Percentiles rank a stretch among this genome's conserved stretches.
These are phyloP conservation scores for Trichoderma gracile DNA, from an alignment of 2,329 filamentous ascomycete genomes.

Conservation along the genomic window DNA sequence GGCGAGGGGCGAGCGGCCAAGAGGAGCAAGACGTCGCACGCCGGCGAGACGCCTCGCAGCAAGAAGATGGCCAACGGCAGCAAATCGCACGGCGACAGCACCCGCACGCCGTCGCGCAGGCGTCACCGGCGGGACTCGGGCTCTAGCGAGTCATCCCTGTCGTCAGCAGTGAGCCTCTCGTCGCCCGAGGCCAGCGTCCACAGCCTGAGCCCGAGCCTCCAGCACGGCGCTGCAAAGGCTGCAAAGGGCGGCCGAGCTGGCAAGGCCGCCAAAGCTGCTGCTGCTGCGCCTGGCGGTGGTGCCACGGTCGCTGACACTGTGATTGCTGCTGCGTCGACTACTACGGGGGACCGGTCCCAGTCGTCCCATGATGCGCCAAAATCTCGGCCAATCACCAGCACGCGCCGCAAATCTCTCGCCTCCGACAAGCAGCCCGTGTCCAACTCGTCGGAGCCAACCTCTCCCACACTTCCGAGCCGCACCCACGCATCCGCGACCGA, in stretches of 20 bases:
- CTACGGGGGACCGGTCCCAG: conserved; percentile 29
- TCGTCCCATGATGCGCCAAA: conserved; percentile 42
- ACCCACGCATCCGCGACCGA: conserved; percentile 35
- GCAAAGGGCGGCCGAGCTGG: not conserved
- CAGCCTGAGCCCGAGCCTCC: conserved; percentile 34
- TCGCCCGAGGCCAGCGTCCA: conserved; percentile 41
- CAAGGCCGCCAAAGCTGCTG: conserved; percentile 26
- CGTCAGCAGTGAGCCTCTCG: conserved; percentile 43
- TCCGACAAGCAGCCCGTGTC: conserved; percentile 41
- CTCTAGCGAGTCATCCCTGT: conserved; percentile 48
- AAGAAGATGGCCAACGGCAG: conserved; percentile 24
- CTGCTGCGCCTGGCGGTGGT: conserved; percentile 25
- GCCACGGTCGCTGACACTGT: conserved; percentile 28
- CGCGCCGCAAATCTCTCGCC: conserved; percentile 44
- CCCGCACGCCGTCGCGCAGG: conserved; percentile 42
- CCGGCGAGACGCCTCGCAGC: conserved; percentile 20
- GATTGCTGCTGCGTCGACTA: conserved; percentile 25
- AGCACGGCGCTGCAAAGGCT: conserved; percentile 28
- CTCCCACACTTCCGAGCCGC: conserved; percentile 34
- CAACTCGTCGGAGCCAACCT: conserved; percentile 43
- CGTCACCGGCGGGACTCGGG: conserved; percentile 41
- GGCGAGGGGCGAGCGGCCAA: conserved; percentile 39
- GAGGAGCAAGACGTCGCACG: conserved; percentile 40
- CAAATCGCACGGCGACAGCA: conserved; percentile 26
- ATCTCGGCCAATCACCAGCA: conserved; percentile 43